phyloP scores from a whole-genome alignment of 257 asterid species.

The Penstemon eatonii region DNA sequence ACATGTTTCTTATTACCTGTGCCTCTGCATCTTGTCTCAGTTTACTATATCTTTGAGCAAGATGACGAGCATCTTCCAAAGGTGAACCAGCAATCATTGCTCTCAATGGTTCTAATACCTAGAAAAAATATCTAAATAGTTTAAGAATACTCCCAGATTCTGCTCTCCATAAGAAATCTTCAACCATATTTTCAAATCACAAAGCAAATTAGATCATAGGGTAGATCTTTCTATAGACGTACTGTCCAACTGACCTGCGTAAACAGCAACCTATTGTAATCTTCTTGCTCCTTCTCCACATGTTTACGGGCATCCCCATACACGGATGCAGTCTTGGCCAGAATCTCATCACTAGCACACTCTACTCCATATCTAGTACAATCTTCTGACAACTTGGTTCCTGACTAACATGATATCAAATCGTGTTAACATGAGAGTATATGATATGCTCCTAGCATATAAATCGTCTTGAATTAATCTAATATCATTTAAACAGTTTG shows the following conservation, averaged over 20 bases:
- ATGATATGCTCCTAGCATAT: not conserved
- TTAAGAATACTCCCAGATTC: not conserved
- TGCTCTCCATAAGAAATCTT: conserved; percentile 7
- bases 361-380: conserved; percentile 83
- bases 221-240: conserved; percentile 6
- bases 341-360: conserved; percentile 72
- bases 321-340: conserved; percentile 81
- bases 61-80: conserved; percentile 98
- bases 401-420: conserved; percentile 54
- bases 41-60: conserved; percentile 94
- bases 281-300: conserved; percentile 95
- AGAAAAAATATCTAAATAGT: conserved; percentile 21
- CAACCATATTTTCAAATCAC: conserved; percentile 2
- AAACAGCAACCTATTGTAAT: conserved; percentile 67
- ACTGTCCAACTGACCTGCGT: conserved; percentile 61
- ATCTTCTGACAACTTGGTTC: conserved; percentile 92
- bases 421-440: conserved; percentile 26
- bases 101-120: conserved; percentile 96
- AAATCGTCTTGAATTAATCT: too few species aligned
- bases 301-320: conserved; percentile 94
- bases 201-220: conserved; percentile 7
- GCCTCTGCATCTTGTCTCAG: conserved; percentile 99
- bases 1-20: conserved; percentile 53
- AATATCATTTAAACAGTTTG: too few species aligned
- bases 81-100: conserved; percentile 82